Percentiles rank a stretch among this genome's conserved stretches.
phyloP scores from a whole-genome alignment of 352 stramenopile species.

The Phytophthora pinifolia region DNA sequence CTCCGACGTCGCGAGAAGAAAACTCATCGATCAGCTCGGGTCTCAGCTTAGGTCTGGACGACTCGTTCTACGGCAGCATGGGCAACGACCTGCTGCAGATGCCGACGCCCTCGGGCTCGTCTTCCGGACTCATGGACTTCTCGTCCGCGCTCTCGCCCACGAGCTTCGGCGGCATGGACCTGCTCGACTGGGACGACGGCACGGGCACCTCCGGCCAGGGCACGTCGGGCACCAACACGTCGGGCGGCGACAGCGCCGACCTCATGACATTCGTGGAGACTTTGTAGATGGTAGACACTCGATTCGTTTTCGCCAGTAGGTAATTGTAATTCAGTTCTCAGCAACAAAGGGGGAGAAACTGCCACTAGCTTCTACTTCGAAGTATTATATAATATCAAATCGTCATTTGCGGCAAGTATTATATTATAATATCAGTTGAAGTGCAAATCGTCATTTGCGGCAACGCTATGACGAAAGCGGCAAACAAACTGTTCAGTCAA shows the following conservation, averaged over 20 bases:
- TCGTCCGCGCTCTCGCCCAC: slow-evolving; percentile 66
- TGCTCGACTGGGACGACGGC: slow-evolving; percentile 39
- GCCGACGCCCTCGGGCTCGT: slow-evolving; percentile 38
- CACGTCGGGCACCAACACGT: slow-evolving; percentile 18
- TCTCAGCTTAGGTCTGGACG: slow-evolving; percentile 53
- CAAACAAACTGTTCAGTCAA: slow-evolving; percentile 19
- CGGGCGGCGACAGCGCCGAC: slow-evolving; percentile 44
- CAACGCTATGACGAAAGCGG: neutral
- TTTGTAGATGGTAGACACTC: slow-evolving; percentile 29
- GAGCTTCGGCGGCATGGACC: slow-evolving; percentile 59
- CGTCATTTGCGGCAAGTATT: no score
- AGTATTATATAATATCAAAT: no score
- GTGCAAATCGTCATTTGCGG: slow-evolving; percentile 1
- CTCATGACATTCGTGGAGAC: slow-evolving; percentile 79
- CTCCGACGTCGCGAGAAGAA: slow-evolving; percentile 34
- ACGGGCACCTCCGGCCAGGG: slow-evolving; percentile 15
- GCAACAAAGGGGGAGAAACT: neutral
- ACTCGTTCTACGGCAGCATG: slow-evolving; percentile 64
- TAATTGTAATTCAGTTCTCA: slow-evolving; percentile 31
- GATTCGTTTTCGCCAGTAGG: slow-evolving; percentile 6
- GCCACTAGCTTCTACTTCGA: no score
- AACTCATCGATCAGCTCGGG: slow-evolving; percentile 50
- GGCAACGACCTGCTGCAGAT: slow-evolving; percentile 58
- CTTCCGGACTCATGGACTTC: slow-evolving; percentile 64
- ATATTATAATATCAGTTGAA: no score